Conservation (phyloP, 2,329 filamentous ascomycete species). For the Fusarium scirpi region DNA sequence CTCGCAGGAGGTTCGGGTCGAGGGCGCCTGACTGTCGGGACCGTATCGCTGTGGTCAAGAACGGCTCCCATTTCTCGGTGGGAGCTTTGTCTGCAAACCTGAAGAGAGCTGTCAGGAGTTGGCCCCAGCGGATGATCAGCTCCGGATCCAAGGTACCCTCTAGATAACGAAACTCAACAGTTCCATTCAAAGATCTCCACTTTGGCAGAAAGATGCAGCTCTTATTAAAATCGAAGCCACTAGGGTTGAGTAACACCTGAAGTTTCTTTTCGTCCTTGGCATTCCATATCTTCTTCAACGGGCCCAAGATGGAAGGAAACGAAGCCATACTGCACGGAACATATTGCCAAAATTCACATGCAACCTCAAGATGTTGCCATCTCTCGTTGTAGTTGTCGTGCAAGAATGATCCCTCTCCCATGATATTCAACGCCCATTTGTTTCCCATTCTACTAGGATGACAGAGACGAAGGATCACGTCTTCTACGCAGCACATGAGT, state of each 20-base stretch:
- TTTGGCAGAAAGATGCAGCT: constrained; percentile 7
- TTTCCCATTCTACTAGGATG: constrained; percentile 1
- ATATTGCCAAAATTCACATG: constrained; percentile 24
- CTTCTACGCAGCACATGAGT: constrained; percentile 30
- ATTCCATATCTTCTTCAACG: constrained; percentile 29
- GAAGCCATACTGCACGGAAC: not conserved
- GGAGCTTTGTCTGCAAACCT: constrained; percentile 36
- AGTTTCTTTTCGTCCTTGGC: not conserved
- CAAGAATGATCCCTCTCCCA: not conserved
- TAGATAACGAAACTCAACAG: constrained; percentile 40
- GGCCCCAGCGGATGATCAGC: constrained; percentile 33
- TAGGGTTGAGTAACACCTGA: not conserved
- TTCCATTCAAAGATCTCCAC: not conserved
- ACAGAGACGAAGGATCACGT: constrained; percentile 33
- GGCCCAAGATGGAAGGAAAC: not conserved
- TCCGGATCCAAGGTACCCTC: constrained; percentile 38
- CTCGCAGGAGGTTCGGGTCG: constrained; percentile 8
- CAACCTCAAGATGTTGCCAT: not conserved
- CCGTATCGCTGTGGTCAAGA: constrained; percentile 5
- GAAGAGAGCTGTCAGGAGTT: constrained; percentile 37
- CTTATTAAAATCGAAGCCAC: not conserved
- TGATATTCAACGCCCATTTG: not conserved
- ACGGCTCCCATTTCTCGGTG: constrained; percentile 17
- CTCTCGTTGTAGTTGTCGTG: not conserved
- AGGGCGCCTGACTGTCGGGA: not conserved